Evolutionary conservation across 371 early-diverging fungal species (phyloP).

Genomic region (Capillidium heterosporum): DNA sequence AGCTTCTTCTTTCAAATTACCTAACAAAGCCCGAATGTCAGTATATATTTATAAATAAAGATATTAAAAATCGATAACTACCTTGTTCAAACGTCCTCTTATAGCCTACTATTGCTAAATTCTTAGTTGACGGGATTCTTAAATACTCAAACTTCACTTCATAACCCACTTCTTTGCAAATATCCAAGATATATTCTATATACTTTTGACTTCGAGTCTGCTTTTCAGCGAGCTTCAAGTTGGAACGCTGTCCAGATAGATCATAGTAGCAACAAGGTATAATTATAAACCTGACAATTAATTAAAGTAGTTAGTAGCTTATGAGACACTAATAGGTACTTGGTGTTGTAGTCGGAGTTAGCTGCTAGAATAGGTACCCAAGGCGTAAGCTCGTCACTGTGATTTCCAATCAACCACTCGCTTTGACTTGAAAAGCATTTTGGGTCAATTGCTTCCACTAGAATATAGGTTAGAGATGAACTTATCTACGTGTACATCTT

Average conservation of each 20-base stretch:
- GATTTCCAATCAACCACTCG: slow-evolving; percentile 82
- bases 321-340: slow-evolving; percentile 18
- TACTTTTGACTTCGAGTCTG: slow-evolving; percentile 42
- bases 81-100: not conserved
- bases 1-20: too few species aligned
- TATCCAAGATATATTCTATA: slow-evolving; percentile 32
- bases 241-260: slow-evolving; percentile 41
- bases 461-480: not conserved
- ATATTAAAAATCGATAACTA: too few species aligned
- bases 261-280: slow-evolving; percentile 73
- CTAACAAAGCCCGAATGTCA: too few species aligned
- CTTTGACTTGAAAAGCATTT: slow-evolving; percentile 20
- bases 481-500: not conserved
- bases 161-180: slow-evolving; percentile 41
- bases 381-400: slow-evolving; percentile 76
- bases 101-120: slow-evolving; percentile 53
- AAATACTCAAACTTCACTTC: slow-evolving; percentile 42
- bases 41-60: too few species aligned
- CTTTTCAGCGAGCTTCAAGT: not conserved
- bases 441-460: slow-evolving; percentile 43
- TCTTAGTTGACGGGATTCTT: slow-evolving; percentile 80
- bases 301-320: slow-evolving; percentile 1
- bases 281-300: slow-evolving; percentile 31
- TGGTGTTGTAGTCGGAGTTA: slow-evolving; percentile 29
- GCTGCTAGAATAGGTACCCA: slow-evolving; percentile 73